Conservation (phyloP, 2,329 filamentous ascomycete genomes). For the Elsinoe ampelina region DNA sequence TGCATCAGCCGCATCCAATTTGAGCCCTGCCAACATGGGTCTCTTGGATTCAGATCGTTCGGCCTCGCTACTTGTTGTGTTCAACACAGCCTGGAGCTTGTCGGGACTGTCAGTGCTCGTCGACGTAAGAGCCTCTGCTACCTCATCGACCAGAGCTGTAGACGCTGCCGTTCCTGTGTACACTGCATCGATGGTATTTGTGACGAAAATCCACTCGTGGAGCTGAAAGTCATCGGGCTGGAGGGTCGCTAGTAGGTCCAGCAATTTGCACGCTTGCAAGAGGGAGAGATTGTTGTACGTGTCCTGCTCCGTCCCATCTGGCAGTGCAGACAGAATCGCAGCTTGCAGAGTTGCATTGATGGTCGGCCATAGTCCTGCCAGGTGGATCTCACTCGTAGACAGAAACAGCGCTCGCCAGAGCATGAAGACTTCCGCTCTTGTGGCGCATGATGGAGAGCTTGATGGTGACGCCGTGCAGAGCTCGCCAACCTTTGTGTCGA, state of each 20-base stretch:
- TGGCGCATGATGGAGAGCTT: conserved; percentile 84
- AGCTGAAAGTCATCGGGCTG: conserved; percentile 94
- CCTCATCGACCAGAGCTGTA: conserved; percentile 72
- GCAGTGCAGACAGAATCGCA: conserved; percentile 64
- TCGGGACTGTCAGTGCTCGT: conserved; percentile 24
- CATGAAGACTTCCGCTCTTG: conserved; percentile 82
- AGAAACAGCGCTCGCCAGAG: conserved; percentile 73
- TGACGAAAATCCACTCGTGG: conserved; percentile 96
- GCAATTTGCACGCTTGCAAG: conserved; percentile 84
- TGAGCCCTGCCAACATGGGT: conserved; percentile 42
- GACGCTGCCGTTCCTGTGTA: conserved; percentile 65
- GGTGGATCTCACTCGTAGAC: conserved; percentile 66
- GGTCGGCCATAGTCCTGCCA: conserved; percentile 81
- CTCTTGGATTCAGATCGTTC: conserved; percentile 22
- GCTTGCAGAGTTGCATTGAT: conserved; percentile 78
- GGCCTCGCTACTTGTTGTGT: not conserved
- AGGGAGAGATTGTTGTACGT: conserved; percentile 68
- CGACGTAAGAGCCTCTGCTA: conserved; percentile 63
- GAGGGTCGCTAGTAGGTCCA: conserved; percentile 78
- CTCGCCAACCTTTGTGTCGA: conserved; percentile 80
- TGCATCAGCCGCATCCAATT: conserved; percentile 47
- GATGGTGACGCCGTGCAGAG: conserved; percentile 73
- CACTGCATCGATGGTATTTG: conserved; percentile 91
- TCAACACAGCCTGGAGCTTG: conserved; percentile 3
- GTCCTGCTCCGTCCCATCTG: conserved; percentile 59